phyloP scores from a whole-genome alignment of 1,139 yeast species.

The Pichia sp. region DNA sequence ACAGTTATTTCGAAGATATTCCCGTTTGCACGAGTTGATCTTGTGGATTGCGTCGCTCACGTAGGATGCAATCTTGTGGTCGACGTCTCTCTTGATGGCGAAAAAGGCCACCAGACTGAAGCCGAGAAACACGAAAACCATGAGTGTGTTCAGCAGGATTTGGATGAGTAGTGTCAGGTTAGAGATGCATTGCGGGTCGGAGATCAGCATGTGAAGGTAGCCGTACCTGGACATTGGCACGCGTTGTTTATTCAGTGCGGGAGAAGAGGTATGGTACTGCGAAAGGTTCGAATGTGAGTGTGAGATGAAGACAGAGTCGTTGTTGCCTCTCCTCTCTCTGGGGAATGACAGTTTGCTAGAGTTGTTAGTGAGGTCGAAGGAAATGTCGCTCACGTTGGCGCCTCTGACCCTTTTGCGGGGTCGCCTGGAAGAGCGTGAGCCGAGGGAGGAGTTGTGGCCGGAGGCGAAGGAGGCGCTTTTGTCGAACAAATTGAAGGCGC shows the following conservation, averaged over 20 bases:
- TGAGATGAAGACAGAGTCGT: slow-evolving; percentile 14
- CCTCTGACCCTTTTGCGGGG: slow-evolving; percentile 12
- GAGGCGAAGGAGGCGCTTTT: slow-evolving; percentile 33
- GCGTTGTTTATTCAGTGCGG: background rate
- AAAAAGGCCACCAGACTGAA: slow-evolving; percentile 56
- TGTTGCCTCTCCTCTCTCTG: slow-evolving; percentile 10
- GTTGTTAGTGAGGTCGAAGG: background rate
- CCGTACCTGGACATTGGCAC: background rate
- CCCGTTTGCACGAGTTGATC: slow-evolving; percentile 64
- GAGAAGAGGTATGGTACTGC: background rate
- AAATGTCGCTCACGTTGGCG: background rate
- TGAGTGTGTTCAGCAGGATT: slow-evolving; percentile 55
- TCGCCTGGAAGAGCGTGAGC: slow-evolving; percentile 18
- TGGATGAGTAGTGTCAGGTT: slow-evolving; percentile 70
- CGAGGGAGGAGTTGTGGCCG: slow-evolving; percentile 6
- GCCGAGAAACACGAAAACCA: slow-evolving; percentile 49
- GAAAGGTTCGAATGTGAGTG: background rate
- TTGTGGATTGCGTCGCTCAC: slow-evolving; percentile 58
- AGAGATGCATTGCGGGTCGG: slow-evolving; percentile 59
- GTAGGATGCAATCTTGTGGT: slow-evolving; percentile 60
- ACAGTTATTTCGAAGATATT: slow-evolving; percentile 72
- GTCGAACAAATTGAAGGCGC: slow-evolving; percentile 43
- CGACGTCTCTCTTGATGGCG: slow-evolving; percentile 60
- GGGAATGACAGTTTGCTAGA: background rate
- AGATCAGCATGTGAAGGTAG: slow-evolving; percentile 16